A percentile compares a stretch with the other conserved stretches of the same genome.
Conservation (phyloP, 495 filamentous ascomycete species). For the Penicillium bovifimosum region DNA sequence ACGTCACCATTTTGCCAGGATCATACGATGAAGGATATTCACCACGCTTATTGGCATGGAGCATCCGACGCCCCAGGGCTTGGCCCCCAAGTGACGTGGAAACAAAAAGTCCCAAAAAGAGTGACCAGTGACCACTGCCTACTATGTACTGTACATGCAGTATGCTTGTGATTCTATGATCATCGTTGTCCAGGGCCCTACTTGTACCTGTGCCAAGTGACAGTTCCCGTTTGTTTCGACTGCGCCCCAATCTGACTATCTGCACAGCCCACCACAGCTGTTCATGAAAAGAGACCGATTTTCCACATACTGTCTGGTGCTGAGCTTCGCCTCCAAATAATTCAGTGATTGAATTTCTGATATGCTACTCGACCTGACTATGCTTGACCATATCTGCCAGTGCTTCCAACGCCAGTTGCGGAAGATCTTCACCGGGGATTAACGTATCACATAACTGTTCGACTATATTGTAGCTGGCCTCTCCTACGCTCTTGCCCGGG, state of each 20-base stretch:
- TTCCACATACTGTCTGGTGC: not conserved
- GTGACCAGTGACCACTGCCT: not conserved
- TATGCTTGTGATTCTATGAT: not conserved
- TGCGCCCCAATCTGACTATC: not conserved
- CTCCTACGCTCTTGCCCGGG: not conserved
- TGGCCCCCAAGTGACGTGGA: not conserved
- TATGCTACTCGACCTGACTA: no score
- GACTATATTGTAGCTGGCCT: not conserved
- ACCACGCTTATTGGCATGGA: not conserved
- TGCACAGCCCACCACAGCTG: conserved; percentile 3
- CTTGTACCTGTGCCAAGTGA: not conserved
- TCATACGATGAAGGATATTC: not conserved
- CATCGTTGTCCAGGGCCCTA: not conserved
- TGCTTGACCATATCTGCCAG: no score
- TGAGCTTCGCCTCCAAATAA: no score
- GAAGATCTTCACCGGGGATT: no score
- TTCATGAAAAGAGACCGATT: not conserved
- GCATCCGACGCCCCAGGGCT: not conserved
- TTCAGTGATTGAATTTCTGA: no score
- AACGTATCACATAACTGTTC: not conserved
- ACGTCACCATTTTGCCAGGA: not conserved
- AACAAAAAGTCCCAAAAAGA: not conserved
- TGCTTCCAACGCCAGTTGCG: no score
- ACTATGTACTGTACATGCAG: not conserved
- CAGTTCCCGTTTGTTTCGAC: not conserved